phyloP scores from a whole-genome alignment of 345 rosid species.

The Lepidium africanum region DNA sequence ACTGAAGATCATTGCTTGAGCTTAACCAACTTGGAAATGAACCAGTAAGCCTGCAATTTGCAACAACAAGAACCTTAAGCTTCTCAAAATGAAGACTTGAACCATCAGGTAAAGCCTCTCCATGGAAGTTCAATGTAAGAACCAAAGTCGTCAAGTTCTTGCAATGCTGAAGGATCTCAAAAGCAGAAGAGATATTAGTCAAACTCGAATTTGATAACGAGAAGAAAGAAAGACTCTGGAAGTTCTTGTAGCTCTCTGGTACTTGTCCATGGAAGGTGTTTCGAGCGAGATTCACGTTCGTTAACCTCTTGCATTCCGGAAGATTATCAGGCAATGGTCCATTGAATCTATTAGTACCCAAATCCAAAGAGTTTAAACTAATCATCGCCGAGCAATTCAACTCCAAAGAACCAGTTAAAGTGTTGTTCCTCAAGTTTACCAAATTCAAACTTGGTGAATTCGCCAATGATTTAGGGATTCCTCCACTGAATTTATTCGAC shows the following conservation, averaged over 20 bases:
- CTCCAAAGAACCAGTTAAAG: conserved; percentile 40
- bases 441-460: conserved; percentile 40
- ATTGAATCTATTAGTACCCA: conserved; percentile 47
- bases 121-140: conserved; percentile 56
- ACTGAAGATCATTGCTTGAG: conserved; percentile 43
- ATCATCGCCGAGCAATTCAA: conserved; percentile 60
- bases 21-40: conserved; percentile 60
- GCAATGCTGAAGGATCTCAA: conserved; percentile 56
- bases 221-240: conserved; percentile 52
- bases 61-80: conserved; percentile 57
- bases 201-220: conserved; percentile 58
- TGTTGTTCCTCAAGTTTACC: conserved; percentile 69
- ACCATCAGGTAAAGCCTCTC: conserved; percentile 49
- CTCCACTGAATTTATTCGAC: conserved; percentile 47
- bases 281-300: conserved; percentile 52
- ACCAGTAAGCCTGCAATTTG: conserved; percentile 56
- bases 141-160: conserved; percentile 52
- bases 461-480: conserved; percentile 53
- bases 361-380: conserved; percentile 51
- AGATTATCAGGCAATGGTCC: conserved; percentile 56
- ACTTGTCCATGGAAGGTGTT: conserved; percentile 53
- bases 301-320: conserved; percentile 44
- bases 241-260: conserved; percentile 51
- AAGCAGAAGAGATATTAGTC: conserved; percentile 42
- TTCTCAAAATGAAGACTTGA: conserved; percentile 41